Conservation (phyloP, 129 eudicot species). For the Tanacetum coccineum region DNA sequence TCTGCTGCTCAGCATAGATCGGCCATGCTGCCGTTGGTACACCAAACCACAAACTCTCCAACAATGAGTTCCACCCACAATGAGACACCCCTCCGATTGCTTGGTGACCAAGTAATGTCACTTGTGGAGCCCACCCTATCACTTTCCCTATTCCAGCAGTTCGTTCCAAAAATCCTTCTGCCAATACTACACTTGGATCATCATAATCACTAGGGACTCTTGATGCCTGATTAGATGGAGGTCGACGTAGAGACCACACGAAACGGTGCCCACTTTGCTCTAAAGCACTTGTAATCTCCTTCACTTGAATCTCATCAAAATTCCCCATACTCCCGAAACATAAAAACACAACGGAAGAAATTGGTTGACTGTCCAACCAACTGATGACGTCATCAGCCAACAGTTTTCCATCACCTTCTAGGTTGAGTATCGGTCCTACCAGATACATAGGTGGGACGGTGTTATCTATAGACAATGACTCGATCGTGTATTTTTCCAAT, state of each 20-base stretch:
- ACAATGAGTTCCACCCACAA: slow-evolving; percentile 63
- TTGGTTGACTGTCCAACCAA: slow-evolving; percentile 35
- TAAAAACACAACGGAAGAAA: slow-evolving; percentile 32
- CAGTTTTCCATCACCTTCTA: not conserved
- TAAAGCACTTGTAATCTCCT: slow-evolving; percentile 39
- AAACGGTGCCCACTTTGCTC: slow-evolving; percentile 32
- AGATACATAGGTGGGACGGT: slow-evolving; percentile 8
- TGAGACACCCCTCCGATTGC: slow-evolving; percentile 55
- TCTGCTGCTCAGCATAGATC: slow-evolving; percentile 40
- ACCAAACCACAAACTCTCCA: slow-evolving; percentile 58
- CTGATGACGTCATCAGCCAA: not conserved
- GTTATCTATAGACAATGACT: slow-evolving; percentile 14
- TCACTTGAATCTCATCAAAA: slow-evolving; percentile 36
- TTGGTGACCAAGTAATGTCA: slow-evolving; percentile 38
- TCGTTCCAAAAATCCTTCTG: slow-evolving; percentile 47
- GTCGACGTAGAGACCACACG: slow-evolving; percentile 39
- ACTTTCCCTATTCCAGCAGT: slow-evolving; percentile 40
- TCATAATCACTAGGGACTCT: slow-evolving; percentile 24
- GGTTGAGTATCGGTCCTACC: slow-evolving; percentile 23
- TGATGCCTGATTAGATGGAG: not conserved
- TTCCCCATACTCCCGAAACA: slow-evolving; percentile 52
- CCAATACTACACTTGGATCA: slow-evolving; percentile 29
- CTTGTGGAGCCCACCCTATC: slow-evolving; percentile 68
- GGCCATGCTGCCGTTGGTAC: slow-evolving; percentile 49
- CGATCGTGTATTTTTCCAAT: slow-evolving; percentile 11